These are phyloP conservation scores for Haplosporangium gracile DNA, from an alignment of 192 early-diverging fungal species.

Conservation along the genomic window DNA sequence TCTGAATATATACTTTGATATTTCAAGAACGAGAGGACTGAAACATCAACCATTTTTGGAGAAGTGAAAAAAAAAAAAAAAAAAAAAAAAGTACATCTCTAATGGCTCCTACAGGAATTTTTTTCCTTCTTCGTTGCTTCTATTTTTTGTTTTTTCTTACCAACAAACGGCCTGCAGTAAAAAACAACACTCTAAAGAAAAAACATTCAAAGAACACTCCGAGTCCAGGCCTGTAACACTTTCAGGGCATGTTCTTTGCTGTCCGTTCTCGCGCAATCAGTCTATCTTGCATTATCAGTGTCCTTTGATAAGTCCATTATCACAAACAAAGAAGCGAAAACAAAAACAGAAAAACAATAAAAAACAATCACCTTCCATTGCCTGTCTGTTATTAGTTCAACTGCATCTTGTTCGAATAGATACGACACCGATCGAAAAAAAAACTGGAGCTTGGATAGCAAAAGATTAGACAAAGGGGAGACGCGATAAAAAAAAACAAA, in stretches of 20 bases:
- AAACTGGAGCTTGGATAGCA: neutral
- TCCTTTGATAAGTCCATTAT: neutral
- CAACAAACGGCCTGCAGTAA: neutral
- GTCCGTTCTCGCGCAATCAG: neutral
- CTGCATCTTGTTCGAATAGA: neutral
- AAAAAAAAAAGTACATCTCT: too few species aligned
- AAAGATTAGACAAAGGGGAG: neutral
- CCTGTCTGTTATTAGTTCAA: neutral
- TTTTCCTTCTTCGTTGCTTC: neutral
- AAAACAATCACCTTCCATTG: neutral
- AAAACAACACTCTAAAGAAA: neutral
- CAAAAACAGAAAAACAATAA: neutral
- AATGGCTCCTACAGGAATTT: too few species aligned
- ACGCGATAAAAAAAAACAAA: neutral
- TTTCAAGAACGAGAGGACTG: neutral
- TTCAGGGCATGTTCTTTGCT: neutral
- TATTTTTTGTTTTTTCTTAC: neutral
- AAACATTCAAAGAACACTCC: neutral
- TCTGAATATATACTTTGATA: neutral
- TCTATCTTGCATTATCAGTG: neutral
- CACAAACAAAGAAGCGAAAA: neutral
- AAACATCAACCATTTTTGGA: too few species aligned
- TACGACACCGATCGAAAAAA: neutral
- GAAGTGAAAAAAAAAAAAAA: too few species aligned
- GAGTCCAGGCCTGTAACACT: neutral